A percentile compares a stretch with the other conserved stretches of the same genome.
Conservation (phyloP, 176 grass and related monocot genomes). For the Musa acuminata region DNA sequence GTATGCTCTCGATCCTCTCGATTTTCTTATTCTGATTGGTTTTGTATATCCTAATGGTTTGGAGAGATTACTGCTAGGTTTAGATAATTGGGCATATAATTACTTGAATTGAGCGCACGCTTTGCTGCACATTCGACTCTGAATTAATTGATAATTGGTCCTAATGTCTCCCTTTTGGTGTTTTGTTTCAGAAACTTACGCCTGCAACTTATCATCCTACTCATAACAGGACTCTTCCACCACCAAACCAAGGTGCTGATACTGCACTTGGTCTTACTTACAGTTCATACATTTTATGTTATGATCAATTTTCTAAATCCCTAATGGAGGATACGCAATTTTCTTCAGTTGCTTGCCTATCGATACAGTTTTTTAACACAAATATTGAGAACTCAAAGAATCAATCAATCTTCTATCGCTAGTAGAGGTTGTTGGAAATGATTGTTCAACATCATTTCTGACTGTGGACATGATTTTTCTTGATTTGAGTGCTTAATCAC, state of each 20-base stretch:
- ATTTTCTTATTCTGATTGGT: not conserved
- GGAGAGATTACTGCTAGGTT: not conserved
- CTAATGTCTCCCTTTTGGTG: not conserved
- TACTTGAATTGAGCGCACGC: too few relatives aligned
- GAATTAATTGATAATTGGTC: not conserved
- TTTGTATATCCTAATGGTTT: too few relatives aligned
- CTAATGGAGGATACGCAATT: too few relatives aligned
- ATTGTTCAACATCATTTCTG: too few relatives aligned
- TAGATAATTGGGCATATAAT: not conserved
- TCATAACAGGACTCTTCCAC: slow-evolving; percentile 60
- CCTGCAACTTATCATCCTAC: slow-evolving; percentile 61
- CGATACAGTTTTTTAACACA: too few relatives aligned
- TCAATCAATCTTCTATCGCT: too few relatives aligned
- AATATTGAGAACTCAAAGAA: too few relatives aligned
- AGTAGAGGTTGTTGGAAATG: too few relatives aligned
- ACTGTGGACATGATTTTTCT: too few relatives aligned
- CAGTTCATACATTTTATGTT: not conserved
- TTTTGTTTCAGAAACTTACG: slow-evolving; percentile 45
- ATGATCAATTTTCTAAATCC: too few relatives aligned
- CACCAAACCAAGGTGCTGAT: slow-evolving; percentile 60
- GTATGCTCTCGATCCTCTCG: not conserved
- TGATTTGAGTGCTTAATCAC: too few relatives aligned
- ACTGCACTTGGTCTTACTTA: not conserved
- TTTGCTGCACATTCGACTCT: not conserved
- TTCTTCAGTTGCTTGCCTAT: too few relatives aligned